Conservation (phyloP, 202 grass and related monocot species). For the Cymbopogon flexuosus region DNA sequence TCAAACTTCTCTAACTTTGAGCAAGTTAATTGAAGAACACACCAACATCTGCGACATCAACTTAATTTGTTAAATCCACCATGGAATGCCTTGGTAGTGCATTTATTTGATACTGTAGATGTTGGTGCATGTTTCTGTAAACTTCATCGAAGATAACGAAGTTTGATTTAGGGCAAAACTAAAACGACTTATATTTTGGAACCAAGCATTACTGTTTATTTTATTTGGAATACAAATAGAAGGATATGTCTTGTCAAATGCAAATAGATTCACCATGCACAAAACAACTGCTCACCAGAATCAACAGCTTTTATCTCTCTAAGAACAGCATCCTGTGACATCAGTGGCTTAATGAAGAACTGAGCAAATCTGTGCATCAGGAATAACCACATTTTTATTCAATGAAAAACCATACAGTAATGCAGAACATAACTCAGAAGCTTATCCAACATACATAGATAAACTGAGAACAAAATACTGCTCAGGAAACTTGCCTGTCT, state of each 20-base stretch:
- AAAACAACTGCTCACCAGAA: slow-evolving; percentile 55
- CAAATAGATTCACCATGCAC: slow-evolving; percentile 23
- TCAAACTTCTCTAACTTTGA: background rate
- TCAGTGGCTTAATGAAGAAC: slow-evolving; percentile 91
- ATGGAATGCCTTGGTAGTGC: background rate
- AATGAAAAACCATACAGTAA: slow-evolving; percentile 28
- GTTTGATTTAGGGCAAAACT: background rate
- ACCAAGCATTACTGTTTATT: background rate
- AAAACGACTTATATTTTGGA: background rate
- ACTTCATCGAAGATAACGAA: background rate
- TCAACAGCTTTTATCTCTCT: slow-evolving; percentile 99
- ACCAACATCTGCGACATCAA: background rate
- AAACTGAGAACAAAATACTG: slow-evolving; percentile 19
- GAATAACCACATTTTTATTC: slow-evolving; percentile 25
- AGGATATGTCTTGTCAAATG: background rate
- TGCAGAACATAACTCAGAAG: slow-evolving; percentile 3
- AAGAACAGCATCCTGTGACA: slow-evolving; percentile 89
- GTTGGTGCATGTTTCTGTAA: background rate
- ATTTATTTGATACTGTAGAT: background rate
- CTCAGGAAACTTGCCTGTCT: slow-evolving; percentile 55
- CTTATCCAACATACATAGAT: background rate
- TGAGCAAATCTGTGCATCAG: slow-evolving; percentile 73
- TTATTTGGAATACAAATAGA: background rate
- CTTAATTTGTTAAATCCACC: background rate
- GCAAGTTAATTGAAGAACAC: background rate